Base-by-base conservation (phyloP, 352 stramenopile genomes). In the Globisporangium nunn region DNA sequence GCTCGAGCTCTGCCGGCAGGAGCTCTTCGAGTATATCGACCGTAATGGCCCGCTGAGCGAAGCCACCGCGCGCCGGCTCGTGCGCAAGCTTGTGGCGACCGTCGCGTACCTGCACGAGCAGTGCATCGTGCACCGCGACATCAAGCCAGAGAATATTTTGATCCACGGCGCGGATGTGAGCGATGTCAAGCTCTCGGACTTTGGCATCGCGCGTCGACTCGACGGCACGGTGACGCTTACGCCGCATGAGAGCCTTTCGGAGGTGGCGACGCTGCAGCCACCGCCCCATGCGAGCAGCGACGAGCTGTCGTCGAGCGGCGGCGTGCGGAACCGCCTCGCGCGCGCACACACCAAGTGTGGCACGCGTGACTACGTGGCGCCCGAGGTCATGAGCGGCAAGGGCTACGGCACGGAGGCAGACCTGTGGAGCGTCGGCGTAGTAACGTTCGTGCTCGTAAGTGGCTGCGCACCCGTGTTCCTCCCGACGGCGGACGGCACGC, bases 321-420 rank as follows among this genome's bases (percentile, higher is more conserved):
- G 54, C 31, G 74, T 88, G 30, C 77, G 80, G 43, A 90, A 89
- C 60, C 77, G 78, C n/a, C 76, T 88, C 59, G 81, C 71, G 10
- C 68, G 78, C 44, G 77, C 72, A 6, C 75, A 90, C 73, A 96
- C 70, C 67, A 96, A 78, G 77, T 93, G 83, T 47, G 83, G 83
- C 33, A 91, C 81, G 51, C 80, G 81, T 17, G 81, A 91, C 68
- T 93, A 91, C 64, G 83, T 93, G 29, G 83, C 83, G 4, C 83
- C 83, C 0, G 83, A 93, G 56, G 81, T 93, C 50, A 91, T 91
- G 81, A 74, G 78, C 58, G 81, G 80, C 74, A 96, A 98, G 58
- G 86, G 85, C 30, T 98, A 98, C 63, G 92, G 96, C 68, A 87
- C 92, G 28, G 91, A 96, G 50, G 93, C 92, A 6, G 94, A 98